These are phyloP conservation scores for Claviceps sp. DNA, from an alignment of 2,329 filamentous ascomycete genomes.

Conservation along the genomic window DNA sequence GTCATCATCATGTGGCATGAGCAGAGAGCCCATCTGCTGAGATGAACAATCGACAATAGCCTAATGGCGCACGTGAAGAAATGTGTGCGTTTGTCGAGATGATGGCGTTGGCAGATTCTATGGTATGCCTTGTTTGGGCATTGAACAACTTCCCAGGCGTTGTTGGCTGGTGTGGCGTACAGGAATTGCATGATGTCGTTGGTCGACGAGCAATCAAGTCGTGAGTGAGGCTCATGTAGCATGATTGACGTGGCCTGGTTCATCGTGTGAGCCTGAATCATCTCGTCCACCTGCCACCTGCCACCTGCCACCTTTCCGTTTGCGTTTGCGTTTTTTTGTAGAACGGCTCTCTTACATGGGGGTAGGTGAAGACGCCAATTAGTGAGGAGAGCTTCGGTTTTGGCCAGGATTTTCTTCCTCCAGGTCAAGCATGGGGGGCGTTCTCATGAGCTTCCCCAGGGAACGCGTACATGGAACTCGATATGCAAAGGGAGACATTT, in stretches of 20 bases:
- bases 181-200: slow-evolving; percentile 50
- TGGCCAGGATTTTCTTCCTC: slow-evolving; percentile 37
- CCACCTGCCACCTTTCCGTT: slow-evolving; percentile 11
- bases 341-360: slow-evolving; percentile 52
- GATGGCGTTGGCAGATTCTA: slow-evolving; percentile 66
- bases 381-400: slow-evolving; percentile 39
- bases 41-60: slow-evolving; percentile 65
- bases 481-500: slow-evolving; percentile 77
- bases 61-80: slow-evolving; percentile 76
- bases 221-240: slow-evolving; percentile 67
- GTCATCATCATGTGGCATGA: slow-evolving; percentile 47
- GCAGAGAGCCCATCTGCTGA: slow-evolving; percentile 64
- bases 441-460: slow-evolving; percentile 59
- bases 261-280: slow-evolving; percentile 84
- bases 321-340: slow-evolving; percentile 48
- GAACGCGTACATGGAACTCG: slow-evolving; percentile 71
- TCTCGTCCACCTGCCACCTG: slow-evolving; percentile 50
- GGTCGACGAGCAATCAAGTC: slow-evolving; percentile 50
- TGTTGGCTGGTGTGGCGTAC: slow-evolving; percentile 45
- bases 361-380: slow-evolving; percentile 78
- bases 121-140: slow-evolving; percentile 65
- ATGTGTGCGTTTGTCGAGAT: slow-evolving; percentile 64
- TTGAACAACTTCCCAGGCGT: slow-evolving; percentile 40
- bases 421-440: slow-evolving; percentile 35
- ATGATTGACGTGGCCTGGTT: slow-evolving; percentile 53